Percentiles rank a stretch among this genome's conserved stretches.
These are phyloP conservation scores for Polytrichum formosum DNA, from an alignment of 225 moss, liverwort and hornwort genomes.

Conservation along the genomic window DNA sequence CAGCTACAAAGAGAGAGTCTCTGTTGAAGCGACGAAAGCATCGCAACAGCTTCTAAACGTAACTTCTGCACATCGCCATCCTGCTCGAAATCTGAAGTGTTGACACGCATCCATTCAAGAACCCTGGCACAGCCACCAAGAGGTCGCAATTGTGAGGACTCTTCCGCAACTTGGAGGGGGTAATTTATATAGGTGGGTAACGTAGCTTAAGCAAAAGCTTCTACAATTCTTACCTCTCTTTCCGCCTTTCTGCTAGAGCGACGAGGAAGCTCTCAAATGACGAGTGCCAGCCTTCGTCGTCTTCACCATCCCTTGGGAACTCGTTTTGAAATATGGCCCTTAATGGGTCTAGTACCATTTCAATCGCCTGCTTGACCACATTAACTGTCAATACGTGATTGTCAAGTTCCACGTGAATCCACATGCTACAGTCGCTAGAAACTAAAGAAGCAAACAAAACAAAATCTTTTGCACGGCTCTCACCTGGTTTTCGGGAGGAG, in stretches of 20 bases:
- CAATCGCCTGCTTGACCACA: constrained; percentile 15
- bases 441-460: not conserved
- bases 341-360: constrained; percentile 19
- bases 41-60: constrained; percentile 20
- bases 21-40: constrained; percentile 25
- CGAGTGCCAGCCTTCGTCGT: constrained; percentile 55
- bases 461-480: not conserved
- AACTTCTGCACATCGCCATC: constrained; percentile 57
- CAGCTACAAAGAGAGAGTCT: constrained; percentile 32
- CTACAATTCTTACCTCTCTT: constrained; percentile 10
- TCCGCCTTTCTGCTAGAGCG: constrained; percentile 28
- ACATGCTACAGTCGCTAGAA: not conserved
- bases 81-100: constrained; percentile 33
- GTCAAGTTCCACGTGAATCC: not conserved
- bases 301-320: constrained; percentile 18
- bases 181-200: not conserved
- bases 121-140: constrained; percentile 16
- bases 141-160: not conserved
- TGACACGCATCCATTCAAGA: constrained; percentile 33
- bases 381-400: not conserved
- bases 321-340: constrained; percentile 16
- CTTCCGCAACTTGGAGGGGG: not conserved
- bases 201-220: not conserved
- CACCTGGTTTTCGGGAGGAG: constrained; percentile 13
- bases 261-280: constrained; percentile 40